These are phyloP conservation scores for Aspergillus hiratsukae DNA, from an alignment of 2,329 filamentous ascomycete species.

Conservation along the genomic window DNA sequence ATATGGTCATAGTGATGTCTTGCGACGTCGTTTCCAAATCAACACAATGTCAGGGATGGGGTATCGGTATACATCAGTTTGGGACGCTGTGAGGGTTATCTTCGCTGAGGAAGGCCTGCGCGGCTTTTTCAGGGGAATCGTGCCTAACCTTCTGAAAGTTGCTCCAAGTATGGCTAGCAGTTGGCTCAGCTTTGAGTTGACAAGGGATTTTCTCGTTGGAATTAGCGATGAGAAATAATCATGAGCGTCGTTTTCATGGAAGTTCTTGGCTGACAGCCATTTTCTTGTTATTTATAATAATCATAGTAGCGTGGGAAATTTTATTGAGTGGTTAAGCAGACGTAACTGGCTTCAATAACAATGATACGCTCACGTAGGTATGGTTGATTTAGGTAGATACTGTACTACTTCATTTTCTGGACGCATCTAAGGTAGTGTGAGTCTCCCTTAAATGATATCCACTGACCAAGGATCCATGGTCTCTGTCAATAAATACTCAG, in stretches of 20 bases:
- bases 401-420: not conserved
- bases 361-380: not conserved
- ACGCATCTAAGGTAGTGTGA: not conserved
- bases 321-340: not conserved
- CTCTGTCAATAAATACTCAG: no score
- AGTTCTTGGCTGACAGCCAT: not conserved
- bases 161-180: slow-evolving; percentile 98
- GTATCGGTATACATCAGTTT: slow-evolving; percentile 85
- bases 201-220: slow-evolving; percentile 74
- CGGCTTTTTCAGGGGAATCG: slow-evolving; percentile 92
- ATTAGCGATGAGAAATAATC: slow-evolving; percentile 37
- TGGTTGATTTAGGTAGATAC: not conserved
- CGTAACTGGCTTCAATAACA: not conserved
- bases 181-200: slow-evolving; percentile 96
- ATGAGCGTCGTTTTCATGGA: not conserved
- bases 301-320: not conserved
- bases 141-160: slow-evolving; percentile 93
- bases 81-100: slow-evolving; percentile 78
- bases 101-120: slow-evolving; percentile 74
- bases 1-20: slow-evolving; percentile 63
- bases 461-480: not conserved
- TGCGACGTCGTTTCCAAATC: slow-evolving; percentile 92
- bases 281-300: not conserved
- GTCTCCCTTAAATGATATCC: not conserved
- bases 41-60: slow-evolving; percentile 99